Conservation (phyloP, 2,329 filamentous ascomycete genomes). For the Aureobasidium leucospermi region DNA sequence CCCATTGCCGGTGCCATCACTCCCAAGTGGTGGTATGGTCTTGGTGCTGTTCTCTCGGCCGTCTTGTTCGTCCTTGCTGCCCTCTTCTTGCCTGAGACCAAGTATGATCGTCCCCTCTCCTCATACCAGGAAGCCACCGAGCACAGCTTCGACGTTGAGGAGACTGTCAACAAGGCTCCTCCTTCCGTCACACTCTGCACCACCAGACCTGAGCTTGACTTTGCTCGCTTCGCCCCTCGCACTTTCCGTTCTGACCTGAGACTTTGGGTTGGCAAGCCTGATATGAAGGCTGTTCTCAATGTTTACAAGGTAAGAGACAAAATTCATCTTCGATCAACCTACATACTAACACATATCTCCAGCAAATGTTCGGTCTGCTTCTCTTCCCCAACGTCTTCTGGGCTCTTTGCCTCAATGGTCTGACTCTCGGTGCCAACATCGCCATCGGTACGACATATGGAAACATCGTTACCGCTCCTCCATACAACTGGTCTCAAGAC, state of each 20-base stretch:
- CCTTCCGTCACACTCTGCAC: slow-evolving; percentile 12
- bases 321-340: neutral
- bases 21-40: slow-evolving; percentile 37
- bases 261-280: slow-evolving; percentile 32
- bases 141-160: neutral
- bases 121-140: slow-evolving; percentile 30
- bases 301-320: slow-evolving; percentile 20
- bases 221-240: slow-evolving; percentile 29
- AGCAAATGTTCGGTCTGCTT: slow-evolving; percentile 20
- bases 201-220: slow-evolving; percentile 28
- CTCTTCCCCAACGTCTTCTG: slow-evolving; percentile 38
- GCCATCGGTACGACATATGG: slow-evolving; percentile 38
- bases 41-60: slow-evolving; percentile 32
- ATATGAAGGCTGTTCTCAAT: slow-evolving; percentile 31
- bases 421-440: slow-evolving; percentile 36
- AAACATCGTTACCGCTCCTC: slow-evolving; percentile 27
- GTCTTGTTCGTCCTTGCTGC: slow-evolving; percentile 31
- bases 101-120: slow-evolving; percentile 32
- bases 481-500: slow-evolving; percentile 31
- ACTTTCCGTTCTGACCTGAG: slow-evolving; percentile 34
- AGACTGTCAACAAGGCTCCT: neutral
- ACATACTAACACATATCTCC: neutral
- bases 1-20: slow-evolving; percentile 37
- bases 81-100: slow-evolving; percentile 37
- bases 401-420: slow-evolving; percentile 34